Conservation (phyloP, 495 filamentous ascomycete species). For the Parathielavia hyrcaniae region DNA sequence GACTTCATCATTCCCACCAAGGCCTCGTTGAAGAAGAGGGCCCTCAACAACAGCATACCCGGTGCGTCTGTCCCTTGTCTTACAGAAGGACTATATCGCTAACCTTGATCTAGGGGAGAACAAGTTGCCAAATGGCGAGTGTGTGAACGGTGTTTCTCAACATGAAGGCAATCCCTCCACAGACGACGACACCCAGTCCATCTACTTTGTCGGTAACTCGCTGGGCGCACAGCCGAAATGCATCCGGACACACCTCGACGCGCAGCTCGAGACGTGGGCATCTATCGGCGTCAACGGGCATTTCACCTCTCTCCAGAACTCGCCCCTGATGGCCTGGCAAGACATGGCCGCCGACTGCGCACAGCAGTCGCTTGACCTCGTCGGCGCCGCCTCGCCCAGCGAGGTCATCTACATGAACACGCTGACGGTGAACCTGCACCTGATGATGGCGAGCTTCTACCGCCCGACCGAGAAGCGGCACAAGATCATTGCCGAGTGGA, state of each 20-base stretch:
- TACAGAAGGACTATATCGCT: slow-evolving; percentile 37
- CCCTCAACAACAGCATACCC: slow-evolving; percentile 40
- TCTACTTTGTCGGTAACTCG: slow-evolving; percentile 94
- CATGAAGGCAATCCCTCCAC: neutral
- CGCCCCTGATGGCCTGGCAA: slow-evolving; percentile 70
- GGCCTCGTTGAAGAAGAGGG: slow-evolving; percentile 57
- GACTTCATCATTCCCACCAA: slow-evolving; percentile 84
- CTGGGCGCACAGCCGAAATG: slow-evolving; percentile 80
- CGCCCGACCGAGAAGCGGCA: slow-evolving; percentile 63
- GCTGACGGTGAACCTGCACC: slow-evolving; percentile 83
- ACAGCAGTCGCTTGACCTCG: slow-evolving; percentile 56
- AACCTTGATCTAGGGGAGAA: neutral
- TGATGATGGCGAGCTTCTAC: slow-evolving; percentile 91
- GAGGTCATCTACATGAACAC: slow-evolving; percentile 95
- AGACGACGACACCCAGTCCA: slow-evolving; percentile 36
- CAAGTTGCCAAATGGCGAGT: neutral
- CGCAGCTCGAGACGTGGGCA: slow-evolving; percentile 81
- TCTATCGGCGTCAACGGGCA: slow-evolving; percentile 91
- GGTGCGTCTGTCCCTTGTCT: slow-evolving; percentile 21
- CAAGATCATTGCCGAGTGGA: slow-evolving; percentile 88
- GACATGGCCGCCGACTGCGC: slow-evolving; percentile 34
- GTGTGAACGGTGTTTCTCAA: neutral
- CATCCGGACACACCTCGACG: slow-evolving; percentile 60
- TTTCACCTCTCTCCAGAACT: slow-evolving; percentile 73
- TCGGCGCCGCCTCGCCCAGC: slow-evolving; percentile 60